Base-by-base conservation (phyloP, 148 eudicot species). In the Camellia sinensis region DNA sequence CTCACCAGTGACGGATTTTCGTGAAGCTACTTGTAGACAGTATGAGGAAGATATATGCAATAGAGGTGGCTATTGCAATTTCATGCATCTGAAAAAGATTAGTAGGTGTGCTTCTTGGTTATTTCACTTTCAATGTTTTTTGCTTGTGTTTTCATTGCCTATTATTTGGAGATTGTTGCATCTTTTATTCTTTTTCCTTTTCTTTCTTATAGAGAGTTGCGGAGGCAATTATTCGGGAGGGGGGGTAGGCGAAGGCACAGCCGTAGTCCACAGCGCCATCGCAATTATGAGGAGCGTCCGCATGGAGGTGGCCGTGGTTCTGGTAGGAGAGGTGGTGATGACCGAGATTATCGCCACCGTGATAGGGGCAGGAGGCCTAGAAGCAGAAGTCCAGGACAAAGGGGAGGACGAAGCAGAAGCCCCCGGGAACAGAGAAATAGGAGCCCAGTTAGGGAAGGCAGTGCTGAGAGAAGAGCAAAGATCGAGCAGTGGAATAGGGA, bases 401-500 rank as follows among this genome's bases (percentile, higher is more conserved):
- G 98, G 74, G 71, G 84, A 56, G 97, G 99, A 59, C 84, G 94
- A 69, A 93, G 96, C 84, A 91, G 98, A 85, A 96, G 98, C 85
- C 98, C 98, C 43, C 87, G 83, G 12, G 95, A 91, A 65, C 89
- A 86, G 83, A 91, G 98, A 87, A 91, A 91, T 66, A 90, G 91
- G 85, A 91, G 93, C 81, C 93, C 97, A 7, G 93, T 76, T 65
- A 89, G 99, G 84, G 98, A 94, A 83, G 90, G 88, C 76, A 97
- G 99, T 79, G 98, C 88, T 78, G 99, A 97, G 89, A 91, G 99
- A 82, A 94, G 99, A 87, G 99, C 99, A 37, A 94, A 85, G 85
- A 97, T 97, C 83, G 99, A 87, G 84, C 95, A 88, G 76, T 97
- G 99, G 99, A 97, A 97, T 78, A 89, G 89, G 89, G 99, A 97